Evolutionary conservation across 805 yeast species (phyloP), one percentile per base, ranked within the genome.

Genomic region (Wickerhamomyces chambardii): DNA sequence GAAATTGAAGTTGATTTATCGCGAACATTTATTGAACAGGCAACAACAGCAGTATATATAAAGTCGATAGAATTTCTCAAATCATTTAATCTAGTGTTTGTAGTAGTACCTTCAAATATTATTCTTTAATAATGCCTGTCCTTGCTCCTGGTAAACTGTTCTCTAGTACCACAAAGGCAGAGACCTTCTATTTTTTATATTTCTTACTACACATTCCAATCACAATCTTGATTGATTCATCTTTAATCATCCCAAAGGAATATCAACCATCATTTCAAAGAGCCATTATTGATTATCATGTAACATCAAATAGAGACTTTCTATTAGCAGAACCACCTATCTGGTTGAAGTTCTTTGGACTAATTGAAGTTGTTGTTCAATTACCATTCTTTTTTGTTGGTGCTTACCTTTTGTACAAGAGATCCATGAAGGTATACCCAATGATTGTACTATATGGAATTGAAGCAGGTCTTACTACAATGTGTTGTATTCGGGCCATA

Each of bases 391-490:
- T 92, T 56, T 48, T 75, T 30, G 42, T 59, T 12, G 75, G 69
- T 11, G 64, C 67, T 1, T 46, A 43, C 30, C 50, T 52, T 27
- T 44, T 70, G 24, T 37, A 40, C 34, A 45, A 47, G 24, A 59
- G 65, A 39, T 28, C 27, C 17, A 27, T 41, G 5, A 45, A 48
- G 15, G 50, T 63, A 15, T 66, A 66, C 37, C 55, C 60, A 17
- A 66, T 64, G 51, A 55, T 79, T 44, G 59, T 74, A 12, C 48
- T 78, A 6, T 90, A 92, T 55, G 95, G 90, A 4, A 70, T 83
- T 46, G 86, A 85, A 50, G 97, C 97, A 0, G 62, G 80, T 4
- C 61, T 82, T 34, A 86, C 96, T 5, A 86, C 96, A 0, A 55
- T 78, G 27, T 72, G 78, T 17, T 90, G 97, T 53, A 57, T 83